A percentile compares a stretch with the other conserved stretches of the same genome.
These are phyloP conservation scores for Taphrina wiesneri DNA, from an alignment of 1,139 yeast species.

Conservation along the genomic window DNA sequence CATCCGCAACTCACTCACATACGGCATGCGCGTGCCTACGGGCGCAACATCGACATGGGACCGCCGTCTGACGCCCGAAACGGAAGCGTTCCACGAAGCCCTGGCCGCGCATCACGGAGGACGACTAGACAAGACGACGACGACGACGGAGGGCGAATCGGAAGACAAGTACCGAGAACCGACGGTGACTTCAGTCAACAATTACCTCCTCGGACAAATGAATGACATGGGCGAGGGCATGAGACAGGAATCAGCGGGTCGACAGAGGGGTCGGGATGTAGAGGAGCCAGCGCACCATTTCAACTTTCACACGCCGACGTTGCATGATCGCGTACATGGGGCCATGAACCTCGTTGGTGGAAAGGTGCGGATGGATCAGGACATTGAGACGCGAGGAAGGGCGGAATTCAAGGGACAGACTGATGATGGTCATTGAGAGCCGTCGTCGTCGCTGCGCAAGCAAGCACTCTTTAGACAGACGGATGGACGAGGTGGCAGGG, in stretches of 20 bases:
- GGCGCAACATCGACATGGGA: conserved; percentile 31
- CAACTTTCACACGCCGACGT: conserved; percentile 12
- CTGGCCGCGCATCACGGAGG: conserved; percentile 1
- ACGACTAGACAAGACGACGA: background rate
- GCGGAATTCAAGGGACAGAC: conserved; percentile 32
- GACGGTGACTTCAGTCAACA: conserved; percentile 14
- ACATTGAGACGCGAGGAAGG: conserved; percentile 20
- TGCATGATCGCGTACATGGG: conserved; percentile 27
- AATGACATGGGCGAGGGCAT: conserved; percentile 14
- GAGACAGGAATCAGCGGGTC: background rate
- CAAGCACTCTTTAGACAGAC: too few species aligned
- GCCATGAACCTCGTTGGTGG: conserved; percentile 22
- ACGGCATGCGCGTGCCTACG: conserved; percentile 28
- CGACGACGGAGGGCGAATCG: background rate
- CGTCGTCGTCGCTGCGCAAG: background rate
- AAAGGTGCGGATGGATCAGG: conserved; percentile 29
- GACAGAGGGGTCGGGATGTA: conserved; percentile 27
- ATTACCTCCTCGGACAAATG: conserved; percentile 14
- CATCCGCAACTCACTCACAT: conserved; percentile 11
- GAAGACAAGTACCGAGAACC: background rate
- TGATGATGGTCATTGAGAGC: conserved; percentile 10
- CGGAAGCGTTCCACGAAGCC: conserved; percentile 12
- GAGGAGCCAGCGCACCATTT: conserved; percentile 32
- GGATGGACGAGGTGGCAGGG: too few species aligned
- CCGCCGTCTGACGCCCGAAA: background rate